These are phyloP conservation scores for Cenococcum geophilum DNA, from an alignment of 495 filamentous ascomycete species.

Conservation along the genomic window DNA sequence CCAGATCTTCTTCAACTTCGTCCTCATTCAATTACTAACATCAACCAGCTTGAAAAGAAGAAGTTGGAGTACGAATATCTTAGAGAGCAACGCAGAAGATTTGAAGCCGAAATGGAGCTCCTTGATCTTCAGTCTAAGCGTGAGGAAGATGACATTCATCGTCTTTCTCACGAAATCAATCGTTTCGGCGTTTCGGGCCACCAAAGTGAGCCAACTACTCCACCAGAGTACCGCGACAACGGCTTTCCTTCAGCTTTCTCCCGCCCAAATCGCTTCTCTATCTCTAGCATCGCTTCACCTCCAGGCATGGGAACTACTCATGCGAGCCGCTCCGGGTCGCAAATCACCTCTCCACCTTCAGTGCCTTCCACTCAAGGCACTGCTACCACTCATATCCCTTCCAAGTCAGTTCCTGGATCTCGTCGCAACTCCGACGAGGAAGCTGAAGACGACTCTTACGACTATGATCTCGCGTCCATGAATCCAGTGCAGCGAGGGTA, in stretches of 20 bases:
- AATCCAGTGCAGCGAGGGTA: conserved; percentile 58
- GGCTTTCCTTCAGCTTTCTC: conserved; percentile 67
- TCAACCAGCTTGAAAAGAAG: conserved; percentile 79
- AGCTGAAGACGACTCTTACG: conserved; percentile 49
- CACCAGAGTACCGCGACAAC: conserved; percentile 83
- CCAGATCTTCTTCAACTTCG: not conserved
- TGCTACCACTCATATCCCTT: conserved; percentile 52
- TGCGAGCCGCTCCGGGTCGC: conserved; percentile 65
- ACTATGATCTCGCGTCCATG: conserved; percentile 49
- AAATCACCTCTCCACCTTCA: conserved; percentile 57
- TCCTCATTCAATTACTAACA: conserved; percentile 15
- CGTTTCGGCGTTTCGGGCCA: conserved; percentile 57
- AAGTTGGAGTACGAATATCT: conserved; percentile 78
- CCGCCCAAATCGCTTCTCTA: conserved; percentile 75
- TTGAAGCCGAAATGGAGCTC: conserved; percentile 81
- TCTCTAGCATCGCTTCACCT: conserved; percentile 72
- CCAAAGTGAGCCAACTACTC: conserved; percentile 90
- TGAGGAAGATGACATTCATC: conserved; percentile 74
- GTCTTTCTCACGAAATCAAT: conserved; percentile 70
- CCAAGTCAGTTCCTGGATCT: conserved; percentile 80
- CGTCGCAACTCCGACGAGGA: conserved; percentile 78
- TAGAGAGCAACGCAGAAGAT: conserved; percentile 73
- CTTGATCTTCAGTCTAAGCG: conserved; percentile 73
- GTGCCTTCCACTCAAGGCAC: conserved; percentile 46
- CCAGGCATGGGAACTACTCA: conserved; percentile 60